phyloP scores from a whole-genome alignment of 345 rosid species.

The Syzygium grande region DNA sequence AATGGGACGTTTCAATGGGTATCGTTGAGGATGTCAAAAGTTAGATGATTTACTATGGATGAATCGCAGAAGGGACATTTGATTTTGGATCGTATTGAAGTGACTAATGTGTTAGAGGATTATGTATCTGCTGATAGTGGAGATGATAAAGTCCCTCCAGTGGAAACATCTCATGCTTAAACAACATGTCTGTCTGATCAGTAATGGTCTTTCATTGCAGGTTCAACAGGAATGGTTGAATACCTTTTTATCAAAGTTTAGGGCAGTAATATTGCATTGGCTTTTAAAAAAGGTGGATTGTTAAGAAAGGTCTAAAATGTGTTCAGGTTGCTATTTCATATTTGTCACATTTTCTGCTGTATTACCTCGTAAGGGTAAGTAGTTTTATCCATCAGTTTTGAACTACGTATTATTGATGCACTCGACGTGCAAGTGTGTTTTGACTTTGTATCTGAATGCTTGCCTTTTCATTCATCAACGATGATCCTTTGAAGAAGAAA shows the following conservation, averaged over 20 bases:
- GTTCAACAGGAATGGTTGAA: neutral
- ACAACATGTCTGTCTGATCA: neutral
- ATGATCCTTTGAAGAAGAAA: neutral
- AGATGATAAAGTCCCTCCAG: neutral
- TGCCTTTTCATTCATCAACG: neutral
- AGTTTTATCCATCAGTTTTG: neutral
- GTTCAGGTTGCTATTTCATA: neutral
- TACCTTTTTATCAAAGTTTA: neutral
- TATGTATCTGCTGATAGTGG: neutral
- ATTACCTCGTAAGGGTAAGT: neutral
- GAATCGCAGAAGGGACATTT: neutral
- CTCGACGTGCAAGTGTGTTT: neutral
- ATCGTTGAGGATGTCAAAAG: no score
- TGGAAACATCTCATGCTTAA: neutral
- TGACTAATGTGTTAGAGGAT: neutral
- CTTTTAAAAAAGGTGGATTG: neutral
- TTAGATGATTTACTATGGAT: no score
- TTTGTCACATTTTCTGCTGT: neutral
- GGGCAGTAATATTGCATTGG: neutral
- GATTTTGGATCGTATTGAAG: neutral
- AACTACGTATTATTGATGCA: neutral
- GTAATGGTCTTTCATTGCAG: neutral
- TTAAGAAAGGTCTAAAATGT: neutral
- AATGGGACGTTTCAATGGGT: no score
- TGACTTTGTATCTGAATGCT: neutral